A percentile compares a stretch with the other conserved stretches of the same genome.
Conservation (phyloP, 352 stramenopile genomes). For the Phytophthora podocarpi region DNA sequence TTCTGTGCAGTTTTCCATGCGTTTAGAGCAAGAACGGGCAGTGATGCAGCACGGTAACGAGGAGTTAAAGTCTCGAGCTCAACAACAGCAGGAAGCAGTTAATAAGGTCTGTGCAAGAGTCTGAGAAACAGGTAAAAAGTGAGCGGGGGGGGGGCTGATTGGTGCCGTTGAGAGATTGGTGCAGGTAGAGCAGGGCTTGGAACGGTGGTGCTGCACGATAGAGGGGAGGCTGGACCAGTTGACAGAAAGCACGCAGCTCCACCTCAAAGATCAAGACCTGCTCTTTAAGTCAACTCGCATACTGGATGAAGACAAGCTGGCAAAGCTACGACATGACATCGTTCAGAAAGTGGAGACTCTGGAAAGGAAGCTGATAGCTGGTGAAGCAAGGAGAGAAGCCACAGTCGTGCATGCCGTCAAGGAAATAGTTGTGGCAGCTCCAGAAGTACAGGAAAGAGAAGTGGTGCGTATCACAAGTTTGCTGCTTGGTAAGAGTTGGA, state of each 20-base stretch:
- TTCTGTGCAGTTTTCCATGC: conserved; percentile 13
- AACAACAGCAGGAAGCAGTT: neutral
- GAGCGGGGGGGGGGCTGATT: too few species aligned
- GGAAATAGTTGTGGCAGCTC: conserved; percentile 1
- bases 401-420: neutral
- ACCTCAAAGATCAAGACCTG: conserved; percentile 14
- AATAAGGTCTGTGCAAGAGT: neutral
- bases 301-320: conserved; percentile 8
- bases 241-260: conserved; percentile 1
- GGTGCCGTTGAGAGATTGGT: neutral
- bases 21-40: conserved; percentile 19
- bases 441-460: conserved; percentile 6
- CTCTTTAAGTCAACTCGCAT: conserved; percentile 7
- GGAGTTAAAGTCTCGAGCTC: neutral
- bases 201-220: conserved; percentile 5
- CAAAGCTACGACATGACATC: conserved; percentile 20
- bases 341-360: conserved; percentile 7
- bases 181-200: conserved; percentile 17
- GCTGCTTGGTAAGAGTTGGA: neutral
- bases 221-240: conserved; percentile 9
- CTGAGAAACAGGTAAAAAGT: neutral
- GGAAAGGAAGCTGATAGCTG: conserved; percentile 1
- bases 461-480: conserved; percentile 3
- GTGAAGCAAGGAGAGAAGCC: conserved; percentile 18
- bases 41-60: neutral